Evolutionary conservation across 75 land plant species (phyloP).

Genomic region (Pinus taeda): DNA sequence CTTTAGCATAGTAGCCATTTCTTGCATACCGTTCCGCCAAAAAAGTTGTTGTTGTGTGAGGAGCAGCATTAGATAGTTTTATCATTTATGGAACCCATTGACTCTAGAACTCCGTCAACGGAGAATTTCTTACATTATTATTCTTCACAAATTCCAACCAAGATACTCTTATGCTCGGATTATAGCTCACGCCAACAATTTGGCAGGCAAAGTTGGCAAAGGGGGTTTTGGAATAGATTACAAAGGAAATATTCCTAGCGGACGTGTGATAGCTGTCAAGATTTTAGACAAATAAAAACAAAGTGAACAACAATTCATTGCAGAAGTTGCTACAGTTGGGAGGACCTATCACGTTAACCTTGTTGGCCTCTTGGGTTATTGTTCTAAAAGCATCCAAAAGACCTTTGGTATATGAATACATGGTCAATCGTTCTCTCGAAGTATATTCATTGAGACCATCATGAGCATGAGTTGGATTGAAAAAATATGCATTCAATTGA

Average conservation of each 20-base stretch:
- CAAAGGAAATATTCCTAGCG: constrained; percentile 52
- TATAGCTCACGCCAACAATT: not conserved
- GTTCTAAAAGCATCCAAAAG: constrained; percentile 7
- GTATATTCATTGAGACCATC: constrained; percentile 3
- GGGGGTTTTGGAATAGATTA: constrained; percentile 91
- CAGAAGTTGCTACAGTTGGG: no score
- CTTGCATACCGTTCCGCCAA: not conserved
- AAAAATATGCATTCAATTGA: no score
- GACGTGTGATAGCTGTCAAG: constrained; percentile 67
- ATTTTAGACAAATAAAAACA: constrained; percentile 73
- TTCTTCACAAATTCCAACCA: no score
- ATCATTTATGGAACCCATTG: not conserved
- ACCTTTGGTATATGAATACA: constrained; percentile 24
- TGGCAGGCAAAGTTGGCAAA: constrained; percentile 60
- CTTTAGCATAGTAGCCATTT: not conserved
- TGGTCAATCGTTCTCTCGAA: constrained; percentile 16
- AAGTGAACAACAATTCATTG: constrained; percentile 27
- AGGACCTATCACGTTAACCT: no score
- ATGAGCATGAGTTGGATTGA: no score
- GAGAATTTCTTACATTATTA: not conserved
- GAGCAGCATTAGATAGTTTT: not conserved
- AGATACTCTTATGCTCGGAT: no score
- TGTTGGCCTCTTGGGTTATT: no score
- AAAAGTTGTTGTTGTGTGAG: not conserved
- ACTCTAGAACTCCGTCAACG: not conserved